Evolutionary conservation across 495 filamentous ascomycete species (phyloP).

Genomic region (Thermochaetoides thermophila): DNA sequence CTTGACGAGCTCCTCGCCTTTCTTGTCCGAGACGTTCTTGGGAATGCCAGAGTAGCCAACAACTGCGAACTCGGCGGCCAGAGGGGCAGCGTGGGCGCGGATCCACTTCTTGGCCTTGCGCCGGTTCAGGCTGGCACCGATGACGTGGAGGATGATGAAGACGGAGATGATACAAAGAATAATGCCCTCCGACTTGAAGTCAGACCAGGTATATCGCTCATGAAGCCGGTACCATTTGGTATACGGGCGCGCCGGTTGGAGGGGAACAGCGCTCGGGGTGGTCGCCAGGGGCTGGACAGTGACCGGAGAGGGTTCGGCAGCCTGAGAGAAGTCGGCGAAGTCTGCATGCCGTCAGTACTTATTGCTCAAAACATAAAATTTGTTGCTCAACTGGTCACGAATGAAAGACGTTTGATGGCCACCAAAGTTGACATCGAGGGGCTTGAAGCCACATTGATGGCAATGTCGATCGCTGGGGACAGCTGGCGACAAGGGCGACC

Average conservation of each 20-base stretch:
- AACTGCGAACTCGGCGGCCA: conserved; percentile 73
- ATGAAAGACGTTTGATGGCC: background rate
- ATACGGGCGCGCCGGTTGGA: conserved; percentile 46
- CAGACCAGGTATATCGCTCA: conserved; percentile 64
- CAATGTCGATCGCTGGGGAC: too few relatives aligned
- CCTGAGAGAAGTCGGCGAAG: conserved; percentile 66
- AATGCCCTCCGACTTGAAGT: conserved; percentile 79
- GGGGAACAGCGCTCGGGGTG: conserved; percentile 30
- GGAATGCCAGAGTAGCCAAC: conserved; percentile 56
- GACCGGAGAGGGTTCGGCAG: conserved; percentile 44
- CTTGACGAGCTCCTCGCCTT: conserved; percentile 28
- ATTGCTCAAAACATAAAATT: background rate
- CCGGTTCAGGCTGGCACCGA: conserved; percentile 70
- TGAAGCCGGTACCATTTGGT: conserved; percentile 96
- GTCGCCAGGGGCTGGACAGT: conserved; percentile 17
- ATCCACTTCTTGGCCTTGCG: conserved; percentile 71
- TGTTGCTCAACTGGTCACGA: background rate
- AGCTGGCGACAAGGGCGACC: too few relatives aligned
- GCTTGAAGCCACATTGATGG: background rate
- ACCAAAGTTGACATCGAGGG: background rate
- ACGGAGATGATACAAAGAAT: conserved; percentile 60
- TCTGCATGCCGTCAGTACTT: conserved; percentile 31
- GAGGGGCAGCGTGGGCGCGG: conserved; percentile 48
- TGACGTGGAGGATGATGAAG: conserved; percentile 63
- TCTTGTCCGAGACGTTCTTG: conserved; percentile 20